Base-by-base conservation (phyloP, 257 asterid genomes). In the Knoxia roxburghii region DNA sequence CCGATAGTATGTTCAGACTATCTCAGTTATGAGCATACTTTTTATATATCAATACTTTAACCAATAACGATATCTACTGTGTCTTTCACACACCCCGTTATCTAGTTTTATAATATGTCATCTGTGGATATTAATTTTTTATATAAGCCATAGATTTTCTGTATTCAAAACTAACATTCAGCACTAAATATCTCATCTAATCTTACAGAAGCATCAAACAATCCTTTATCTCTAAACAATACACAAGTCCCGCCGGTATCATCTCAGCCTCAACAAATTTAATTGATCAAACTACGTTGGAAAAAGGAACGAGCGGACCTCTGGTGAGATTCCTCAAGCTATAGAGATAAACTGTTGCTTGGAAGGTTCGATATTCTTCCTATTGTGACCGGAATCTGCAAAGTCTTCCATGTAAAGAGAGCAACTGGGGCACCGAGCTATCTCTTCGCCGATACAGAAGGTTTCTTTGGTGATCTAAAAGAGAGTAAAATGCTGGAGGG, bases 401-500 rank as follows among this genome's bases (percentile, higher is more conserved):
- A 92, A 89, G 66, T 92, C 98, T 52, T 89, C 96, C 76, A 86
- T 78, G 75, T 85, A 92, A 2, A 92, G 89, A 23, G 97, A 85
- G 73, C 98, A 92, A 78, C 98, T 88, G 56, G 98, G 98, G 83
- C 98, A 92, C 2, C 82, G 82, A 1, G 97, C 97, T 60, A 89
- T 89, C 74, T 92, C 98, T 75, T 92, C 98, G 35, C 98, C 98
- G 37, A 84, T 64, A 20, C 82, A 81, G n/a, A 6, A 92, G 81
- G 4, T 97, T 75, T 92, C 95, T 58, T 82, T 87, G 11, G 96
- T 85, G 17, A 92, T 92, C 74, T 87, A 96, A 72, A 92, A 92
- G 0, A 92, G 83, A 81, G 89, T n/a, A n/a, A n/a, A n/a, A n/a
- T 97, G 41, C 97, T 95, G 75, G 97, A 92, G 3, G 97, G 98